phyloP scores from a whole-genome alignment of 805 yeast genomes.

The Saccharomycopsis malanga region DNA sequence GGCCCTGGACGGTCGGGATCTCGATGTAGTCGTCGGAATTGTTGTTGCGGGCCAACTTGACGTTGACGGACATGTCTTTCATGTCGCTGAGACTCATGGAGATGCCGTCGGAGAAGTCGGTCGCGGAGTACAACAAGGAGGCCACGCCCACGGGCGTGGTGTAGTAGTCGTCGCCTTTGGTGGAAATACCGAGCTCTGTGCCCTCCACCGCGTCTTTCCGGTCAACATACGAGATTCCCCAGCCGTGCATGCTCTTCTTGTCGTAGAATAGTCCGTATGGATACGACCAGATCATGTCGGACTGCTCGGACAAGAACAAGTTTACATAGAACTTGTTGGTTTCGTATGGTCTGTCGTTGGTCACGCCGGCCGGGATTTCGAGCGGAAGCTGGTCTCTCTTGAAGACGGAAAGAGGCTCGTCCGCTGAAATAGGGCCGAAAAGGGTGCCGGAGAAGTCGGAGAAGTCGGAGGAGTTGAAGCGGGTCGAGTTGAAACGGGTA shows the following conservation, averaged over 20 bases:
- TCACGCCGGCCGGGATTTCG: conserved; percentile 23
- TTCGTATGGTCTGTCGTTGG: conserved; percentile 40
- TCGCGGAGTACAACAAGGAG: conserved; percentile 47
- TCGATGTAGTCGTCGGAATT: conserved; percentile 35
- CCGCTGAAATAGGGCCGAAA: conserved; percentile 36
- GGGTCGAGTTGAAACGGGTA: neutral
- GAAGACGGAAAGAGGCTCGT: conserved; percentile 40
- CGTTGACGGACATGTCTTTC: conserved; percentile 20
- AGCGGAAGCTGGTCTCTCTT: conserved; percentile 27
- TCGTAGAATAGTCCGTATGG: conserved; percentile 73
- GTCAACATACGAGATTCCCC: conserved; percentile 60
- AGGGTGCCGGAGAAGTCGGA: conserved; percentile 26
- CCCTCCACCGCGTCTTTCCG: conserved; percentile 61
- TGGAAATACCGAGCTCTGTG: conserved; percentile 48
- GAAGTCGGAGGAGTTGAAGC: conserved; percentile 2
- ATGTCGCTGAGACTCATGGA: conserved; percentile 27
- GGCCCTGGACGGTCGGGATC: conserved; percentile 68
- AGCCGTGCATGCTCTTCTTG: conserved; percentile 43
- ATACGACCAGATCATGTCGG: conserved; percentile 70
- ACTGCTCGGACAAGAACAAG: conserved; percentile 57
- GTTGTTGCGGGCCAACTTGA: conserved; percentile 4
- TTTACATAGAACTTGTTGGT: conserved; percentile 79
- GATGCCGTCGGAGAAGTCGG: conserved; percentile 31
- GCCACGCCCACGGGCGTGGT: conserved; percentile 63
- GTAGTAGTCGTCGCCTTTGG: conserved; percentile 42